Evolutionary conservation across 2,329 filamentous ascomycete genomes (phyloP), one percentile per base, ranked within the genome.

Genomic region (Calonectria pseudoreteaudii): DNA sequence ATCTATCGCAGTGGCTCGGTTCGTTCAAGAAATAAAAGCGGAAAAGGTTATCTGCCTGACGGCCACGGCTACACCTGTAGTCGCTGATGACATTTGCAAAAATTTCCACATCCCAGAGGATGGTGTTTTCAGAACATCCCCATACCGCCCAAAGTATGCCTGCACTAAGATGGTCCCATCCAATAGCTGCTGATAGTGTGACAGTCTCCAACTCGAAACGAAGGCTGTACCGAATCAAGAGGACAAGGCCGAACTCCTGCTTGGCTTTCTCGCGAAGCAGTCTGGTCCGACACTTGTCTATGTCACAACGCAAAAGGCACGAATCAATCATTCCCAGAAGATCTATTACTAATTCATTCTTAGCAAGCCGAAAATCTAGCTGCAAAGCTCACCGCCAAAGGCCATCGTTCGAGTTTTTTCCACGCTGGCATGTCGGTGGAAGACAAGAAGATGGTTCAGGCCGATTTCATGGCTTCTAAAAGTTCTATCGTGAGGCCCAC

Each of bases 11-110:
- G 88, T 92, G 20, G 88, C 90, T 4, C 86, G 90, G 14, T 92
- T 92, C 66, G 86, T 86, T 2, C 81, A 86, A 20, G 90, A 92
- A 77, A 87, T 91, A 74, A 80, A 87, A 31, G 90, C 91, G 0
- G 90, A 92, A 78, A 85, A 90, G 20, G 89, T 92, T 5, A 83
- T 92, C 14, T 92, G 91, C 74, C 81, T 92, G 30, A 92, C 90
- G 0, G 90, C 90, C 4, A 92, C 90, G 1, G 90, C 90, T 11
- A 91, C 90, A 2, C 88, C 87, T 2, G 85, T 85, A 13, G 90
- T 92, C n/a, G 86, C 87, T 0, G 80, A 88, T 9, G 90, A 91
- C 69, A 86, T 92, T 31, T 87, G 90, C 75, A 82, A 85, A 47
- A 87, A 87, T 0, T 92, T 92, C 77, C 75, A 86, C 2, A 89